These are phyloP conservation scores for Lactifluus echinatus DNA, from an alignment of 768 basidiomycete genomes.

Conservation along the genomic window DNA sequence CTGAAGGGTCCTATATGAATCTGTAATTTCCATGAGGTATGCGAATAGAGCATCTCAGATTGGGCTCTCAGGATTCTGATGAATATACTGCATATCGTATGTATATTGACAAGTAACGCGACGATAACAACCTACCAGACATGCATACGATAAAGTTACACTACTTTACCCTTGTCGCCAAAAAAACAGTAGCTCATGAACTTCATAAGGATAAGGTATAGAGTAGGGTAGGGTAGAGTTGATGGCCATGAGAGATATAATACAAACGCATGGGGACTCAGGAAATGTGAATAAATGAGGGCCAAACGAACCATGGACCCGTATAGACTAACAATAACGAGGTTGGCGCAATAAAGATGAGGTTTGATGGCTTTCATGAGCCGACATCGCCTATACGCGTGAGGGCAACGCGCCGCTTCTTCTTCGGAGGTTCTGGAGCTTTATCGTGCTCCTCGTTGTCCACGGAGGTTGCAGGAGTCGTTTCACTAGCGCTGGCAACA, in stretches of 20 bases:
- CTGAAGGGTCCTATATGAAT: no score
- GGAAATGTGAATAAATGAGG: constrained; percentile 4
- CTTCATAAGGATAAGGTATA: constrained; percentile 17
- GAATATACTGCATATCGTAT: not conserved
- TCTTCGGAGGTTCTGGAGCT: constrained; percentile 60
- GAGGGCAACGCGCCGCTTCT: constrained; percentile 74
- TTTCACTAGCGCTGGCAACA: constrained; percentile 14
- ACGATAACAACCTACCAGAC: not conserved
- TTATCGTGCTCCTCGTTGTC: constrained; percentile 22
- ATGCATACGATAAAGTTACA: constrained; percentile 8
- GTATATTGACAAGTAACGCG: not conserved
- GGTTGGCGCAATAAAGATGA: not conserved
- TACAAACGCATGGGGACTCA: constrained; percentile 6
- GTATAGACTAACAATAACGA: not conserved
- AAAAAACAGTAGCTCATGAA: not conserved
- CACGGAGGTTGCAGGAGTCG: not conserved
- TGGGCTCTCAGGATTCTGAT: no score
- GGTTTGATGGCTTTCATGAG: constrained; percentile 2
- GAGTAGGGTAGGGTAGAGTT: not conserved
- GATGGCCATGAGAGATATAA: not conserved
- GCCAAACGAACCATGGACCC: not conserved
- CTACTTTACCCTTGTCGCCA: not conserved
- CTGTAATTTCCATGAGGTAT: no score
- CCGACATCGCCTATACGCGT: constrained; percentile 51
- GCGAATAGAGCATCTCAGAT: no score